Evolutionary conservation across 495 filamentous ascomycete species (phyloP), one percentile per base, ranked within the genome.

Genomic region (Neurospora sp.): DNA sequence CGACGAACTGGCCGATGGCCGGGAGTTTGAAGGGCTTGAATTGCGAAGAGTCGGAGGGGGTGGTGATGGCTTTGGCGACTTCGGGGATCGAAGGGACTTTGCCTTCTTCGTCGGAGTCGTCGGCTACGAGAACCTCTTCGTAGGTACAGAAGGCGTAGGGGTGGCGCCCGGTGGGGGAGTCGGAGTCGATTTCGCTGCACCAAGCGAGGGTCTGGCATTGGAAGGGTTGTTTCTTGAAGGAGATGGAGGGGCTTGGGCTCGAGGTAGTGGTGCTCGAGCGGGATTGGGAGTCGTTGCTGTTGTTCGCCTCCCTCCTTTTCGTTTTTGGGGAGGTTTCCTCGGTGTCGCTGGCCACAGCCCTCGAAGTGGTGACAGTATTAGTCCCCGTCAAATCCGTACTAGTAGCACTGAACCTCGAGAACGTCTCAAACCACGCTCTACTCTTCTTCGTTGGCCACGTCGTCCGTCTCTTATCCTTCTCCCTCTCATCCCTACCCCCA

Each of bases 1-100:
- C 79, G 44, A 81, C 79, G 38, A 80, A 81, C 31, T 80, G 75
- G 18, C 75, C 79, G 12, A 61, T 61, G 1, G 75, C 72, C n/a
- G 78, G 77, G 20, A 81, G 77, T 53, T 75, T 76, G 78, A 81
- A 81, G 5, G 79, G 79, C 69, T 81, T 81, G 77, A 80, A 81
- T 31, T 61, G 53, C 0, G 74, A 75, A 14, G 75, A 74, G 48
- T 75, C 73, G 20, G 73, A 74, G 0, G 79, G 79, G 1, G 78
- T 77, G 7, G 79, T 81, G 59, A 81, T 79, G 69, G 79, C 79
- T 53, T 81, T 81, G 69, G 79, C 79, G 9, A 81, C 78, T 12
- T 81, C 78, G 2, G 79, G 78, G 41, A 81, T 80, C 5, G 78
- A 80, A 35, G 77, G 71, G 11, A 79, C 68, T 70, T 73, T 71